A percentile compares a stretch with the other conserved stretches of the same genome.
These are phyloP conservation scores for Cryptococcus amylolentus DNA, from an alignment of 1,284 basidiomycete genomes.

Conservation along the genomic window DNA sequence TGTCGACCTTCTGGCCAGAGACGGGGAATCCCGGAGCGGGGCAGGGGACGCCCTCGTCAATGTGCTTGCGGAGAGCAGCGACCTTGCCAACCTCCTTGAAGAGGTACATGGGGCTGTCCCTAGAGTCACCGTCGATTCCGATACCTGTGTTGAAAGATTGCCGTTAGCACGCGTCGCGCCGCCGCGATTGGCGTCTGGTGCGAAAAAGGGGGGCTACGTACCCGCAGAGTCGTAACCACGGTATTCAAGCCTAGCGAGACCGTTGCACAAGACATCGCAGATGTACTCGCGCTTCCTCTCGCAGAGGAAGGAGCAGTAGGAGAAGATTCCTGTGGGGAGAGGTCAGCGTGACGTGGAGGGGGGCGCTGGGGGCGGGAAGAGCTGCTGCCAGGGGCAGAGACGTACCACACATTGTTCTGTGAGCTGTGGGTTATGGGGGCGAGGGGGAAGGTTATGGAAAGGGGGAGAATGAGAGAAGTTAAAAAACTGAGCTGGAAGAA, in stretches of 20 bases:
- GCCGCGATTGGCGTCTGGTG: not conserved
- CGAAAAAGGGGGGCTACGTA: constrained; percentile 26
- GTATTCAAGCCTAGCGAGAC: constrained; percentile 94
- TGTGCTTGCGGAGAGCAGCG: constrained; percentile 86
- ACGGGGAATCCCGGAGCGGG: constrained; percentile 15
- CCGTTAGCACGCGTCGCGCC: not conserved
- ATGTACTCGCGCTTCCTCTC: constrained; percentile 93
- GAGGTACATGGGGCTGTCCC: constrained; percentile 62
- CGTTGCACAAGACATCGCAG: constrained; percentile 86
- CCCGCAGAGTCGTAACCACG: constrained; percentile 95
- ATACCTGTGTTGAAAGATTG: constrained; percentile 59
- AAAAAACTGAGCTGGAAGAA: not conserved
- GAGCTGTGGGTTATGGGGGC: not conserved
- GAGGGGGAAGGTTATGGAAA: not conserved
- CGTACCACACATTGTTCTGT: not conserved
- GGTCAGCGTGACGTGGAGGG: not conserved
- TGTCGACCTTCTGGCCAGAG: constrained; percentile 58
- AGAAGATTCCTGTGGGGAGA: constrained; percentile 72
- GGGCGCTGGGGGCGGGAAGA: not conserved
- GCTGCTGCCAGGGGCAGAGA: not conserved
- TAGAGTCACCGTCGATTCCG: constrained; percentile 88
- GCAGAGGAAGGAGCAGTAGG: constrained; percentile 86
- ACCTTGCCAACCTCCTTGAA: constrained; percentile 99
- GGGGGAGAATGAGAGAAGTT: too few relatives aligned
- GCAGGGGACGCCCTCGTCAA: constrained; percentile 60